These are phyloP conservation scores for Guadua angustifolia DNA, from an alignment of 176 grass and related monocot genomes.

Conservation along the genomic window DNA sequence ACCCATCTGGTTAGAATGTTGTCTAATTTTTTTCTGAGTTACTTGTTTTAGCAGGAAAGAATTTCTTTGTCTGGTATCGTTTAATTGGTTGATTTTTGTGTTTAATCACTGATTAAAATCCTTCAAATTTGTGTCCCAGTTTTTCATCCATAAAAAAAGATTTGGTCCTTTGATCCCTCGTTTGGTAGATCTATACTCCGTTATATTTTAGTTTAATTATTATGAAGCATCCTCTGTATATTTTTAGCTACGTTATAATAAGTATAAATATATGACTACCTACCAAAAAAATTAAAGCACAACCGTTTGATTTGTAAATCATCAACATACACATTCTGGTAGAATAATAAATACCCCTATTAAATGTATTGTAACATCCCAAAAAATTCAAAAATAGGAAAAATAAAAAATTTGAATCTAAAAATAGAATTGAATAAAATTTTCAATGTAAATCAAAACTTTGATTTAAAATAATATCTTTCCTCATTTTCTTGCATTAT, in stretches of 20 bases:
- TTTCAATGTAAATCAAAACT: no score
- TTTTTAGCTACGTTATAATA: background rate
- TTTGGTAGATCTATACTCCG: background rate
- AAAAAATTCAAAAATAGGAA: no score
- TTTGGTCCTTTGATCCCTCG: background rate
- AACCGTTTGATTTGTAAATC: background rate
- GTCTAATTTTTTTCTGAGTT: background rate
- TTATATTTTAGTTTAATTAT: background rate
- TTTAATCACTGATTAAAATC: background rate
- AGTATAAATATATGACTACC: background rate
- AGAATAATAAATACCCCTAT: no score
- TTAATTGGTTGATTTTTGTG: background rate
- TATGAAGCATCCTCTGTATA: background rate
- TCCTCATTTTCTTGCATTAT: no score
- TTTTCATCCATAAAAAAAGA: background rate
- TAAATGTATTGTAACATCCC: no score
- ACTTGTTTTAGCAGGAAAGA: background rate
- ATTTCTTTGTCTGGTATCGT: background rate
- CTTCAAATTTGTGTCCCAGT: background rate
- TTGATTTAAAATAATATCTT: no score
- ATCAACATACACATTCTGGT: background rate
- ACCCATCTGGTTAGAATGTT: background rate
- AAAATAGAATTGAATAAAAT: no score
- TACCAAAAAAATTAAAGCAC: no score
- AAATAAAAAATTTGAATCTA: no score